Evolutionary conservation across 2,329 filamentous ascomycete species (phyloP), one percentile per base, ranked within the genome.

Genomic region (Zarea fungicola): DNA sequence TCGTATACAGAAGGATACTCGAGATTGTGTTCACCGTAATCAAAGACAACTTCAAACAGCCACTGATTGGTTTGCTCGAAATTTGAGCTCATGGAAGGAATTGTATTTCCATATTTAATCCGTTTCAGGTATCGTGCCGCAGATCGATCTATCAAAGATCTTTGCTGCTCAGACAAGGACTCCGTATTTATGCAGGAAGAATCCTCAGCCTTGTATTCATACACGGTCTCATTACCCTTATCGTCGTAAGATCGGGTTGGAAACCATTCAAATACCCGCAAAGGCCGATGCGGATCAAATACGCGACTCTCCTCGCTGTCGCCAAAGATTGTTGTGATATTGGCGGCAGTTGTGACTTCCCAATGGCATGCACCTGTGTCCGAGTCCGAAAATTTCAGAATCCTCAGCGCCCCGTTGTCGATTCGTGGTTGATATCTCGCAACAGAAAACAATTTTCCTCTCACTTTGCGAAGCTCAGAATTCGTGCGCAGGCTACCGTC

Each of bases 1-100:
- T 58, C 58, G 1, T 6, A 4, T 5, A 55, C 43, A 1, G 16
- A 53, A 16, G 62, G 61, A 5, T 21, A n/a, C 2, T 42, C 29
- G 5, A 8, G 2, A 42, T 60, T 51, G 41, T 67, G 63, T 16
- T 67, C 63, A 8, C 64, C 65, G 37, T 66, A 67, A 52, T 67
- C 65, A 25, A 68, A 59, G 4, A 66, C 60, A 3, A 65, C 40
- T 32, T 63, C 52, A 44, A 66, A 68, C 42, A 61, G 44, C 62
- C 63, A 68, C 10, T 54, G 29, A 11, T 35, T 25, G 13, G 34
- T 2, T 2, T 7, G 14, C 23, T 34, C 26, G 22, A 48, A 48
- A 5, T n/a, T 13, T 8, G 29, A 7, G 5, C 11, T 25, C 21
- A 48, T 14, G 6, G 16, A 22, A 10, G 46, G 42, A 16, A 48